phyloP scores from a whole-genome alignment of 345 rosid genomes.

The Conringia planisiliqua region DNA sequence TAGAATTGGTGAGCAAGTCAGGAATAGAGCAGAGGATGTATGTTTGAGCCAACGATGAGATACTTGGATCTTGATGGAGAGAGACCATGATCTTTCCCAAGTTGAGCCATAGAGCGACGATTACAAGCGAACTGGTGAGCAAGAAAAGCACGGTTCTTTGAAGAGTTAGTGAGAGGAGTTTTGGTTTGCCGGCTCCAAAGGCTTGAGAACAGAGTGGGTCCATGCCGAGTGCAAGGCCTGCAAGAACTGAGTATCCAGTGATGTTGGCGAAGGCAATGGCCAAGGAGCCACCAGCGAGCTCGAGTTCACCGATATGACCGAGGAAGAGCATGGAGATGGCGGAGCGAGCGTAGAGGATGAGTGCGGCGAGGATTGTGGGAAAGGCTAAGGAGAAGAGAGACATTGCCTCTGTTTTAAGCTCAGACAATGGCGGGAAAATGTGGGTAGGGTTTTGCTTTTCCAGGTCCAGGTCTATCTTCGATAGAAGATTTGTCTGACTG shows the following conservation, averaged over 20 bases:
- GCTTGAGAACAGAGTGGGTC: constrained; percentile 97
- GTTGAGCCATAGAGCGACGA: constrained; percentile 67
- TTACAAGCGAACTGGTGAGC: constrained; percentile 54
- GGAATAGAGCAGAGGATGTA: constrained; percentile 74
- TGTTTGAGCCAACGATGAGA: constrained; percentile 61
- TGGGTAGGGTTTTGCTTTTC: constrained; percentile 14
- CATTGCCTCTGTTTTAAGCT: constrained; percentile 49
- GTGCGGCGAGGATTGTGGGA: constrained; percentile 79
- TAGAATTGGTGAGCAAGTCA: constrained; percentile 73
- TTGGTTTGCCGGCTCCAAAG: constrained; percentile 80
- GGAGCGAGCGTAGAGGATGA: constrained; percentile 84
- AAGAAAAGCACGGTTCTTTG: constrained; percentile 79
- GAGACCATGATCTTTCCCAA: constrained; percentile 54
- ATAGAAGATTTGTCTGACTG: constrained; percentile 7
- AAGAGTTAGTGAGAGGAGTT: constrained; percentile 75
- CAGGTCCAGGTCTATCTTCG: constrained; percentile 20
- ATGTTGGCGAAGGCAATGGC: constrained; percentile 95
- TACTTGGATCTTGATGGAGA: constrained; percentile 68
- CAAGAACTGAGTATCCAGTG: constrained; percentile 88
- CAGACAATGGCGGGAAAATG: constrained; percentile 34
- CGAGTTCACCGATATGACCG: constrained; percentile 75
- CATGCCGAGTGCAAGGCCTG: constrained; percentile 90
- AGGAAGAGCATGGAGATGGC: constrained; percentile 90
- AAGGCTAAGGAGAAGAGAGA: constrained; percentile 72
- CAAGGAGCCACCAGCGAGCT: constrained; percentile 88